Evolutionary conservation across 208 protist species (phyloP).

Genomic region (Naegleria gruberi): DNA sequence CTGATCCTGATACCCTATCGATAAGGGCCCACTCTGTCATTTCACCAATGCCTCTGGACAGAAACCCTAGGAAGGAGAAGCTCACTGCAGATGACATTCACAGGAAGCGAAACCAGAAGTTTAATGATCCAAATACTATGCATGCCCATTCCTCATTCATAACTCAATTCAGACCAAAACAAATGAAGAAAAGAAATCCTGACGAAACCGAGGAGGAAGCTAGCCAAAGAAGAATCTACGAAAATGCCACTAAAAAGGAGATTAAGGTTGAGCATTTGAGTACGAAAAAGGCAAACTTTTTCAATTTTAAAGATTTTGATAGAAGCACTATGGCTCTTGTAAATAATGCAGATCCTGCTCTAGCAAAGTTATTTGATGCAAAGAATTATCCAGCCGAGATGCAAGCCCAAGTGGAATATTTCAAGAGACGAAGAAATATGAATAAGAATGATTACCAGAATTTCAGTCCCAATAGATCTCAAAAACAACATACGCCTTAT

Average conservation of each 20-base stretch:
- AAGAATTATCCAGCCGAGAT: background rate
- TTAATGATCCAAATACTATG: background rate
- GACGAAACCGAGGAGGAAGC: too few relatives aligned
- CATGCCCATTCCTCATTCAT: background rate
- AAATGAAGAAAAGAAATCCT: background rate
- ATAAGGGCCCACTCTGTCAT: background rate
- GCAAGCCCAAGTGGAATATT: background rate
- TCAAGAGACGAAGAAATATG: background rate
- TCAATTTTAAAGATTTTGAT: background rate
- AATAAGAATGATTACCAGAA: background rate
- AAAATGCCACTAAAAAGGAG: background rate
- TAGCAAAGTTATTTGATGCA: background rate
- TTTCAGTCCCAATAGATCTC: background rate
- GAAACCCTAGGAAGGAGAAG: background rate
- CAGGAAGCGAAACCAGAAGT: background rate
- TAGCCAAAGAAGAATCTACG: background rate
- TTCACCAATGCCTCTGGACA: background rate
- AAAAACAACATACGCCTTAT: background rate
- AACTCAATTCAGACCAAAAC: background rate
- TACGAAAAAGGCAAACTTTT: background rate
- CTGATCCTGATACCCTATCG: background rate
- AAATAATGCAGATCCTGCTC: background rate
- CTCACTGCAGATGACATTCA: background rate
- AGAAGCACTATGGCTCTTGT: background rate
- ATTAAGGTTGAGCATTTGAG: background rate